These are phyloP conservation scores for Aegle marmelos DNA, from an alignment of 345 rosid genomes.

Conservation along the genomic window DNA sequence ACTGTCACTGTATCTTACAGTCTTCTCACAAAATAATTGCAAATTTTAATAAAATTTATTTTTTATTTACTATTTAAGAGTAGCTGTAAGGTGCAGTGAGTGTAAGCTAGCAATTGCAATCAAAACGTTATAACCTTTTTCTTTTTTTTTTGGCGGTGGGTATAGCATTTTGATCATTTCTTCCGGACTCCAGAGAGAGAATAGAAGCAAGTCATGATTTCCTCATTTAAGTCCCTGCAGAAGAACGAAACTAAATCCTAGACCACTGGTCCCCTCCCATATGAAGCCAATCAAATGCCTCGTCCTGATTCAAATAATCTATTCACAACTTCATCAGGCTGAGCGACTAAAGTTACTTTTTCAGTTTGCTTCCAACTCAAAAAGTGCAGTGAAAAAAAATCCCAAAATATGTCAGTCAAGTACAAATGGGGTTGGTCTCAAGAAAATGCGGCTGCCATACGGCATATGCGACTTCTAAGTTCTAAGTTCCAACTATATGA, in stretches of 20 bases:
- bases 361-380: constrained; percentile 32
- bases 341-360: constrained; percentile 9
- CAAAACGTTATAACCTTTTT: too few species aligned
- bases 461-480: constrained; percentile 23
- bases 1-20: too few species aligned
- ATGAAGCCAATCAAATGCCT: constrained; percentile 29
- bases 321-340: background rate
- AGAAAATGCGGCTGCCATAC: constrained; percentile 64
- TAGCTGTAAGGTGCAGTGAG: too few species aligned
- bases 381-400: constrained; percentile 20
- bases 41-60: too few species aligned
- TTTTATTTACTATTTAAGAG: too few species aligned
- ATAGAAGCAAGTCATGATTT: constrained; percentile 18
- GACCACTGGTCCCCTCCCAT: constrained; percentile 41
- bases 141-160: too few species aligned
- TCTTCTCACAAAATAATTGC: too few species aligned
- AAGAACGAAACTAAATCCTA: constrained; percentile 18
- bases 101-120: too few species aligned
- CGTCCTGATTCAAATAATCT: constrained; percentile 3
- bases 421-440: constrained; percentile 55
- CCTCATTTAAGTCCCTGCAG: constrained; percentile 14
- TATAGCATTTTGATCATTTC: too few species aligned
- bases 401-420: constrained; percentile 15
- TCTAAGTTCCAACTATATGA: background rate
- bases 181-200: constrained; percentile 2